Evolutionary conservation across 768 basidiomycete genomes (phyloP).

Genomic region (Serpula lacrymans): DNA sequence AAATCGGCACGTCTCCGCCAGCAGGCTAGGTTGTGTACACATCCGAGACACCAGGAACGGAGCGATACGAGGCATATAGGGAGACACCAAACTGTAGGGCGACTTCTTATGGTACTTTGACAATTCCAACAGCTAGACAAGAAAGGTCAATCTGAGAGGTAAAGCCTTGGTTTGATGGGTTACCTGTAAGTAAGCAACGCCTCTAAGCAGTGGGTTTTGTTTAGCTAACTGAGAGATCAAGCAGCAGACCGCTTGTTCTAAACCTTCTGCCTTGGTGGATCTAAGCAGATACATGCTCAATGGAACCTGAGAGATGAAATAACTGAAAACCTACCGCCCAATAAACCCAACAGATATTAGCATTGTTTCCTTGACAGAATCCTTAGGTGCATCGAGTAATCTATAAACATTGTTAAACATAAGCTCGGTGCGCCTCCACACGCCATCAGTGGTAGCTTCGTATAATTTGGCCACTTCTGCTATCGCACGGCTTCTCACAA

Average conservation of each 20-base stretch:
- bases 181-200: constrained; percentile 67
- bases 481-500: constrained; percentile 44
- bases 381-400: constrained; percentile 43
- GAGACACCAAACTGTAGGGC: constrained; percentile 64
- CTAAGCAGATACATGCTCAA: constrained; percentile 36
- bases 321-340: constrained; percentile 36
- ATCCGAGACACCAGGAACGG: constrained; percentile 61
- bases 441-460: constrained; percentile 28
- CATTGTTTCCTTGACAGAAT: constrained; percentile 58
- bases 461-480: constrained; percentile 45
- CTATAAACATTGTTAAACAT: constrained; percentile 46
- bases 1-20: constrained; percentile 68
- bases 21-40: constrained; percentile 51
- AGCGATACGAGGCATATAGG: constrained; percentile 65
- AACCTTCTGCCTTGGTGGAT: constrained; percentile 43
- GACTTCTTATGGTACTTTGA: constrained; percentile 57
- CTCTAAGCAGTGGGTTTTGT: constrained; percentile 65
- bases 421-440: constrained; percentile 32
- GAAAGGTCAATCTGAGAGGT: constrained; percentile 9
- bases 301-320: not conserved
- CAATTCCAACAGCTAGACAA: constrained; percentile 54
- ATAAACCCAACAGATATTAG: constrained; percentile 59
- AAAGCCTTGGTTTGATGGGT: constrained; percentile 7
- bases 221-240: constrained; percentile 67
- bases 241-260: constrained; percentile 58